These are phyloP conservation scores for Sabuloglossum arenarium DNA, from an alignment of 495 filamentous ascomycete species.

Conservation along the genomic window DNA sequence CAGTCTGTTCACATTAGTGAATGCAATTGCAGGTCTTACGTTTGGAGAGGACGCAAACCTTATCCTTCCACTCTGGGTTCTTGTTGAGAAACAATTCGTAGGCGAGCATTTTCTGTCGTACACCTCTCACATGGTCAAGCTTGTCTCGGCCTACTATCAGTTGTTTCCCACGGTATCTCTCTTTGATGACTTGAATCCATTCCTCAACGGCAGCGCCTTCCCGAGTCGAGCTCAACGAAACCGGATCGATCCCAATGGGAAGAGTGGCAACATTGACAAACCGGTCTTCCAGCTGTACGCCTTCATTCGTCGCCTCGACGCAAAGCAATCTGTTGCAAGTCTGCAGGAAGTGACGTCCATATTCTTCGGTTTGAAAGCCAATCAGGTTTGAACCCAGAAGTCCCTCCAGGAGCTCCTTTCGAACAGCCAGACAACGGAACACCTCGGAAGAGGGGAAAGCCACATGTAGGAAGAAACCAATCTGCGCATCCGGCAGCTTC, in stretches of 20 bases:
- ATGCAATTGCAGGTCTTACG: background rate
- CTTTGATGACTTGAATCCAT: slow-evolving; percentile 60
- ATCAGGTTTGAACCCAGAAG: slow-evolving; percentile 81
- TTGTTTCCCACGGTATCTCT: slow-evolving; percentile 64
- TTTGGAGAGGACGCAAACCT: slow-evolving; percentile 19
- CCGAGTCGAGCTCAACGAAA: slow-evolving; percentile 50
- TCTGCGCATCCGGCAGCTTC: slow-evolving; percentile 68
- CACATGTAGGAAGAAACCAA: slow-evolving; percentile 87
- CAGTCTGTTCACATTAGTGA: slow-evolving; percentile 24
- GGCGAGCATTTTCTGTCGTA: slow-evolving; percentile 75
- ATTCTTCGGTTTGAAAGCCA: slow-evolving; percentile 82
- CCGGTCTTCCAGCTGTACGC: slow-evolving; percentile 75
- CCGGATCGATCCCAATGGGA: slow-evolving; percentile 69
- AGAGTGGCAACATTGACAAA: slow-evolving; percentile 67
- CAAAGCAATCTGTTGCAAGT: slow-evolving; percentile 76
- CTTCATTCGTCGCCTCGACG: slow-evolving; percentile 71
- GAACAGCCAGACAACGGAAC: slow-evolving; percentile 70
- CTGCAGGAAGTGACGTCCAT: slow-evolving; percentile 79
- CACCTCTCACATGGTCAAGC: slow-evolving; percentile 75
- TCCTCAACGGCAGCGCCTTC: slow-evolving; percentile 45
- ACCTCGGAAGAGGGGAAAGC: slow-evolving; percentile 92
- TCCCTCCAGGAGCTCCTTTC: slow-evolving; percentile 68
- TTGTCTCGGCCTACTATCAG: slow-evolving; percentile 86
- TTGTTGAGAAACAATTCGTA: slow-evolving; percentile 89
- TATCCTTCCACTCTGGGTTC: slow-evolving; percentile 69